phyloP scores from a whole-genome alignment of 257 asterid species.

The Jacaranda mimosifolia region DNA sequence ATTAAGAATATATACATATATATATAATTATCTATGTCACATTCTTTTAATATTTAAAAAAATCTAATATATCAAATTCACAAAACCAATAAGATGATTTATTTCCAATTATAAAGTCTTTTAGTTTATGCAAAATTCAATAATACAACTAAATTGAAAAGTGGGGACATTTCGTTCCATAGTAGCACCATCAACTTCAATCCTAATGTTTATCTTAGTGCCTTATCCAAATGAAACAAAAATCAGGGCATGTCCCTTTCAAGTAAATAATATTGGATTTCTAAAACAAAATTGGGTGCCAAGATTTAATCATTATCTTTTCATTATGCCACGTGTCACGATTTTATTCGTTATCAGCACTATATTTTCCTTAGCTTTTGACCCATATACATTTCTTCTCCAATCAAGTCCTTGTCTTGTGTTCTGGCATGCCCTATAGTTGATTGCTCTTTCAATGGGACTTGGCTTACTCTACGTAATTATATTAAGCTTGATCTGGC shows the following conservation, averaged over 20 bases:
- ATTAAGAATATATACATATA: too few relatives aligned
- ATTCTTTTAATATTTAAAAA: too few relatives aligned
- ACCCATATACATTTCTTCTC: neutral
- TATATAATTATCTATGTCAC: too few relatives aligned
- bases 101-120: too few relatives aligned
- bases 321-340: neutral
- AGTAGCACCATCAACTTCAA: neutral
- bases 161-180: neutral
- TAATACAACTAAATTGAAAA: neutral
- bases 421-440: neutral
- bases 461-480: too few relatives aligned
- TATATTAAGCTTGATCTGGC: too few relatives aligned
- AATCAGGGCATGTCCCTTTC: constrained; percentile 14
- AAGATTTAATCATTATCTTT: too few relatives aligned
- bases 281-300: neutral
- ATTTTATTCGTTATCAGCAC: neutral
- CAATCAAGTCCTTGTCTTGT: neutral
- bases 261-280: constrained; percentile 2
- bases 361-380: neutral
- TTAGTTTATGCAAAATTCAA: neutral
- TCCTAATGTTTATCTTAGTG: neutral
- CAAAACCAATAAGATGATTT: too few relatives aligned
- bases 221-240: neutral
- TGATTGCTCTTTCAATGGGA: neutral
- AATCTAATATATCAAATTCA: too few relatives aligned